phyloP scores from a whole-genome alignment of 805 yeast genomes.

The Suhomyces sp. region DNA sequence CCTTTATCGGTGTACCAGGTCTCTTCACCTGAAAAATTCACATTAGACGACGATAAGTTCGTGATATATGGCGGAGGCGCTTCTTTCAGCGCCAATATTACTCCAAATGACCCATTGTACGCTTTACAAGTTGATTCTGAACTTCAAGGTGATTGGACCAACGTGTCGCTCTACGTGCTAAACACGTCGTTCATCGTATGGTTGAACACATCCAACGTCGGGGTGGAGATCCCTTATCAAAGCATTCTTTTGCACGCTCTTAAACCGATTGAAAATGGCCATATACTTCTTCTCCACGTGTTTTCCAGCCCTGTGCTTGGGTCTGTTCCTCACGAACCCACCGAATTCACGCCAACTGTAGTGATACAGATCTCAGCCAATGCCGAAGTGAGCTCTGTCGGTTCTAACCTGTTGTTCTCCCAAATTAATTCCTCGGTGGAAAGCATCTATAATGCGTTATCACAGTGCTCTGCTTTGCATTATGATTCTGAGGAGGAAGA shows the following conservation, averaged over 20 bases:
- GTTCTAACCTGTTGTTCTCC: conserved; percentile 13
- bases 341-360: conserved; percentile 22
- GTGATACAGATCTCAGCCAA: conserved; percentile 15
- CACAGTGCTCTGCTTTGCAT: conserved; percentile 40
- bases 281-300: conserved; percentile 32
- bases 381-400: background rate
- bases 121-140: conserved; percentile 11
- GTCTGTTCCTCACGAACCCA: conserved; percentile 9
- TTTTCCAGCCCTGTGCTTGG: conserved; percentile 19
- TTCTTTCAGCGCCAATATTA: conserved; percentile 13
- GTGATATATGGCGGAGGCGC: conserved; percentile 42
- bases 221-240: conserved; percentile 38
- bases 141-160: conserved; percentile 11
- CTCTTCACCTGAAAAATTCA: conserved; percentile 40
- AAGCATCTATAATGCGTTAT: conserved; percentile 33
- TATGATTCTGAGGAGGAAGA: conserved; percentile 26
- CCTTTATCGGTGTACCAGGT: conserved; percentile 30
- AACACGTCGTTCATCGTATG: conserved; percentile 36
- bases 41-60: conserved; percentile 38
- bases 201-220: conserved; percentile 20
- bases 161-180: conserved; percentile 31
- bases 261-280: conserved; percentile 12
- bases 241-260: conserved; percentile 35
- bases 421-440: conserved; percentile 8
- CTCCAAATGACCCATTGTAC: conserved; percentile 16